Percentiles rank a stretch among this genome's conserved stretches.
phyloP scores from a whole-genome alignment of 2,329 filamentous ascomycete genomes.

The Knufia fluminis region DNA sequence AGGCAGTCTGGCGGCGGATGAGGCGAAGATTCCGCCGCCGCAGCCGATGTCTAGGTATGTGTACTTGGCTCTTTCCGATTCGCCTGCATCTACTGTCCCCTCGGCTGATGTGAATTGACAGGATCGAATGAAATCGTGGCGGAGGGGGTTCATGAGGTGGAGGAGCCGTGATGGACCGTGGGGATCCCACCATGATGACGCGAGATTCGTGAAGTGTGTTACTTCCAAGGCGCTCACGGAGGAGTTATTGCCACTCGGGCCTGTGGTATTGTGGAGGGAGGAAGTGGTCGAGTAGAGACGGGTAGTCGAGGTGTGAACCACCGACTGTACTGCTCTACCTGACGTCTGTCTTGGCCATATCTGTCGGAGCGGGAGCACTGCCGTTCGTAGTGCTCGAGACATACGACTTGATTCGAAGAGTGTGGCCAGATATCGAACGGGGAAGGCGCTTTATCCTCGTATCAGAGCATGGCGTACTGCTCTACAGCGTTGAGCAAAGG shows the following conservation, averaged over 20 bases:
- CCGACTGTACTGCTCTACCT: neutral
- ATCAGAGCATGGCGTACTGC: neutral
- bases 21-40: slow-evolving; percentile 92
- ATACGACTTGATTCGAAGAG: neutral
- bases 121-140: slow-evolving; percentile 76
- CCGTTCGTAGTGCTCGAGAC: neutral
- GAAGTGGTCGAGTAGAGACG: neutral
- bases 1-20: slow-evolving; percentile 43
- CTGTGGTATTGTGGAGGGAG: too few species aligned
- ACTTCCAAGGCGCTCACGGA: slow-evolving; percentile 85
- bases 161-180: slow-evolving; percentile 84
- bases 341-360: neutral
- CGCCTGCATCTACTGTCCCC: slow-evolving; percentile 9
- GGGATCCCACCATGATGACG: slow-evolving; percentile 94
- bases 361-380: neutral
- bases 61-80: slow-evolving; percentile 4
- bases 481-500: too few species aligned
- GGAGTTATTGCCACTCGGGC: slow-evolving; percentile 29
- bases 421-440: neutral
- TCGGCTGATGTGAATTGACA: slow-evolving; percentile 45
- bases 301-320: neutral
- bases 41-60: slow-evolving; percentile 86
- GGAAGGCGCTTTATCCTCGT: neutral
- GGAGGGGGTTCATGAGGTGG: slow-evolving; percentile 95
- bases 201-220: slow-evolving; percentile 87